phyloP scores from a whole-genome alignment of 805 yeast species.

The Cyberlindnera nakhonratchasimensis region DNA sequence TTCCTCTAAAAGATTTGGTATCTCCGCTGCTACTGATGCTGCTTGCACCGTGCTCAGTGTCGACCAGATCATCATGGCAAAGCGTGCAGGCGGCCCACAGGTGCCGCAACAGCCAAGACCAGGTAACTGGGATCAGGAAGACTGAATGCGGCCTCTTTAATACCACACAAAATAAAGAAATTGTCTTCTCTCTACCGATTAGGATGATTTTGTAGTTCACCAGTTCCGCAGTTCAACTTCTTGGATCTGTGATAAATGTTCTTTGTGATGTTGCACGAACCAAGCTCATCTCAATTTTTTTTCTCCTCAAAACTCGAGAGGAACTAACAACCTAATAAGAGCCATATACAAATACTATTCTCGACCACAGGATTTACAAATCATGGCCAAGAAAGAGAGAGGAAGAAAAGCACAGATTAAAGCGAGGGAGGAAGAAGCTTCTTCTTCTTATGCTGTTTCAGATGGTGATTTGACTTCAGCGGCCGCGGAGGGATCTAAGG shows the following conservation, averaged over 20 bases:
- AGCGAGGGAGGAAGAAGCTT: conserved; percentile 16
- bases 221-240: neutral
- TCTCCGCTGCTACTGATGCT: conserved; percentile 92
- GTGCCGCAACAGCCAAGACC: conserved; percentile 79
- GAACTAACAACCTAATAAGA: neutral
- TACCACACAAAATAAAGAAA: neutral
- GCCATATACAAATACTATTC: neutral
- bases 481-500: conserved; percentile 3
- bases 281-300: conserved; percentile 4
- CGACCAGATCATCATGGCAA: conserved; percentile 98
- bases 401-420: conserved; percentile 39
- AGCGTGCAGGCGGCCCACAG: conserved; percentile 98
- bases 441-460: conserved; percentile 8
- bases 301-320: neutral
- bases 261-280: neutral
- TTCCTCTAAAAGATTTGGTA: conserved; percentile 79
- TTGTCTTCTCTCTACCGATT: neutral
- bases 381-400: conserved; percentile 34
- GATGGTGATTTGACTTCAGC: conserved; percentile 10
- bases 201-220: neutral
- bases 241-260: neutral
- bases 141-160: conserved; percentile 42
- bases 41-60: conserved; percentile 86
- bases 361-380: neutral
- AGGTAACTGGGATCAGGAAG: conserved; percentile 96